A percentile compares a stretch with the other conserved stretches of the same genome.
Evolutionary conservation across 2,329 filamentous ascomycete genomes (phyloP).

Genomic region (Metarhizium brunneum): DNA sequence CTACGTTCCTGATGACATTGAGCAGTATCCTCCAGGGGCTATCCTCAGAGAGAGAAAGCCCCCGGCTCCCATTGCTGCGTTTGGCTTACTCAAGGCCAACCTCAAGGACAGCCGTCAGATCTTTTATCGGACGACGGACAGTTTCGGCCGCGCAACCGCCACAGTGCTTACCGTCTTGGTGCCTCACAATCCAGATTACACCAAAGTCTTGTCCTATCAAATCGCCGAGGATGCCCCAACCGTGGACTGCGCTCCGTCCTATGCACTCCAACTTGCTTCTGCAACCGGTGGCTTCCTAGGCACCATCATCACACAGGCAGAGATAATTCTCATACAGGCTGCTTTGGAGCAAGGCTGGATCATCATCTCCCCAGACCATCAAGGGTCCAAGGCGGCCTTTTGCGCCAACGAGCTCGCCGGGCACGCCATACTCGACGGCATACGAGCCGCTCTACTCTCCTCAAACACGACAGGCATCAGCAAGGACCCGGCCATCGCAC

Average conservation of each 20-base stretch:
- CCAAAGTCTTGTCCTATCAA: conserved; percentile 31
- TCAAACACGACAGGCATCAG: conserved; percentile 19
- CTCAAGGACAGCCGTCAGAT: conserved; percentile 20
- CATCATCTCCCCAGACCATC: conserved; percentile 37
- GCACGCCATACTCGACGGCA: conserved; percentile 32
- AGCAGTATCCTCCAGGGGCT: conserved; percentile 8
- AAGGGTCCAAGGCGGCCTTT: conserved; percentile 34
- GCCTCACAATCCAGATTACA: conserved; percentile 19
- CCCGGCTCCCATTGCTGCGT: conserved; percentile 13
- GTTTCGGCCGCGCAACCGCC: conserved; percentile 22
- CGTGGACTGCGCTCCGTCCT: conserved; percentile 23
- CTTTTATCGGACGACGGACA: conserved; percentile 30
- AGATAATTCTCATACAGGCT: conserved; percentile 14
- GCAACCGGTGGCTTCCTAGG: conserved; percentile 18
- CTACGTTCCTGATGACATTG: conserved; percentile 8
- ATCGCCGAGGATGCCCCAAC: conserved; percentile 29
- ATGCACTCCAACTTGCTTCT: conserved; percentile 12
- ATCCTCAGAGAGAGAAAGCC: conserved; percentile 13
- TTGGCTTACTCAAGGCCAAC: conserved; percentile 3
- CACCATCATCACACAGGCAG: conserved; percentile 16
- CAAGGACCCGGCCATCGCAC: conserved; percentile 22
- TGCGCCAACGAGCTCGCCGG: conserved; percentile 29
- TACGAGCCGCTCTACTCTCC: conserved; percentile 29
- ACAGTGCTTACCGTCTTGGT: conserved; percentile 30
- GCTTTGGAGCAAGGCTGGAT: conserved; percentile 34